Conservation (phyloP, 1,139 yeast species). For the Kodamaea plutei region DNA sequence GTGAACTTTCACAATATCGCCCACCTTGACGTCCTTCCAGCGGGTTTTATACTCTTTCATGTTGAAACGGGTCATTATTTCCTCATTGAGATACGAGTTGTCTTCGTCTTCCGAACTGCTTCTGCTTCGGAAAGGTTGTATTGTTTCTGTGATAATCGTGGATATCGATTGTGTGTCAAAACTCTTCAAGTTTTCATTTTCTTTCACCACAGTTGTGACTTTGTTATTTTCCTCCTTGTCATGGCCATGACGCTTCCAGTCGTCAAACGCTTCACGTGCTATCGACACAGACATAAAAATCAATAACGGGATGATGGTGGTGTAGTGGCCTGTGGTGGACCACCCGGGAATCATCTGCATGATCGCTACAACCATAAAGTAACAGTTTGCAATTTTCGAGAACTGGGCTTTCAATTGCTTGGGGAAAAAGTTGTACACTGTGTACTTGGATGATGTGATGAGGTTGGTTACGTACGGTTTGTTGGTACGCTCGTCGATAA, state of each 20-base stretch:
- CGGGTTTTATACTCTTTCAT: slow-evolving; percentile 32
- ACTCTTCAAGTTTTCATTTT: slow-evolving; percentile 23
- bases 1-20: slow-evolving; percentile 68
- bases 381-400: slow-evolving; percentile 84
- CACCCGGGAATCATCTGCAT: slow-evolving; percentile 95
- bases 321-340: slow-evolving; percentile 97
- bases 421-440: slow-evolving; percentile 77
- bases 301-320: slow-evolving; percentile 85
- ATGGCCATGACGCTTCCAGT: slow-evolving; percentile 78
- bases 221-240: slow-evolving; percentile 84
- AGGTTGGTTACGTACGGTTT: slow-evolving; percentile 61
- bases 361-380: slow-evolving; percentile 82
- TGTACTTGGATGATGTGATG: slow-evolving; percentile 86
- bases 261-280: slow-evolving; percentile 91
- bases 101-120: slow-evolving; percentile 3
- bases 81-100: slow-evolving; percentile 13
- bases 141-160: slow-evolving; percentile 37
- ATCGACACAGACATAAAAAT: slow-evolving; percentile 89
- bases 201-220: slow-evolving; percentile 39
- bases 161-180: slow-evolving; percentile 37
- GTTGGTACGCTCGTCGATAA: slow-evolving; percentile 66
- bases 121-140: neutral
- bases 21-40: slow-evolving; percentile 83
- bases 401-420: slow-evolving; percentile 87
- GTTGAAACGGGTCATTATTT: slow-evolving; percentile 28